Evolutionary conservation across 1,284 basidiomycete species (phyloP).

Genomic region (Apiotrichum laibachii): DNA sequence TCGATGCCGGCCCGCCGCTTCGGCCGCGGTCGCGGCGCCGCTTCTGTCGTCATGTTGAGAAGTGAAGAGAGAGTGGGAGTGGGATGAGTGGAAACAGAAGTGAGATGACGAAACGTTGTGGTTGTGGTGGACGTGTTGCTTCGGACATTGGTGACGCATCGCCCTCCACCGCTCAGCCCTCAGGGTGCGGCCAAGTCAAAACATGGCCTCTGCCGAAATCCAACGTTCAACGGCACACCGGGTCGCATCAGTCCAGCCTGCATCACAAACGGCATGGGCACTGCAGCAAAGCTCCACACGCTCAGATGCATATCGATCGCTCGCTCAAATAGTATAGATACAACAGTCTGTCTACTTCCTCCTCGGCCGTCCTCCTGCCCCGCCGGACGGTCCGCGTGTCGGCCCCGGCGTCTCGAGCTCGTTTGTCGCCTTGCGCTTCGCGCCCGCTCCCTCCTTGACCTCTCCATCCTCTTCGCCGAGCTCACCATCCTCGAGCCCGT

Average conservation of each 20-base stretch:
- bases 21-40: not conserved
- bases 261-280: too few relatives aligned
- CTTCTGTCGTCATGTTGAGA: not conserved
- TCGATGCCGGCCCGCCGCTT: not conserved
- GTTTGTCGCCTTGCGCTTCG: conserved; percentile 8
- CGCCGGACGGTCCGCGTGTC: not conserved
- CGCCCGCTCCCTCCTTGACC: conserved; percentile 10
- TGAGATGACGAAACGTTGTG: too few relatives aligned
- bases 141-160: too few relatives aligned
- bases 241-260: too few relatives aligned
- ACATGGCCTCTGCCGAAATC: too few relatives aligned
- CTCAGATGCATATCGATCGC: not conserved
- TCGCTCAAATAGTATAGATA: not conserved
- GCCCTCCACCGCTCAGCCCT: too few relatives aligned
- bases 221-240: too few relatives aligned
- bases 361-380: not conserved
- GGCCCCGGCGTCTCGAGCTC: not conserved
- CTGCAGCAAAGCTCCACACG: too few relatives aligned
- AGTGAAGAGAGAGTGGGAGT: not conserved
- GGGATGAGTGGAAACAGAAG: not conserved
- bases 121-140: not conserved
- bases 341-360: conserved; percentile 2
- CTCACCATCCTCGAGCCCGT: conserved; percentile 5
- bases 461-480: conserved; percentile 15
- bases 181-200: too few relatives aligned